Base-by-base conservation (phyloP, 2,329 filamentous ascomycete genomes). In the Bipolaris cookei region DNA sequence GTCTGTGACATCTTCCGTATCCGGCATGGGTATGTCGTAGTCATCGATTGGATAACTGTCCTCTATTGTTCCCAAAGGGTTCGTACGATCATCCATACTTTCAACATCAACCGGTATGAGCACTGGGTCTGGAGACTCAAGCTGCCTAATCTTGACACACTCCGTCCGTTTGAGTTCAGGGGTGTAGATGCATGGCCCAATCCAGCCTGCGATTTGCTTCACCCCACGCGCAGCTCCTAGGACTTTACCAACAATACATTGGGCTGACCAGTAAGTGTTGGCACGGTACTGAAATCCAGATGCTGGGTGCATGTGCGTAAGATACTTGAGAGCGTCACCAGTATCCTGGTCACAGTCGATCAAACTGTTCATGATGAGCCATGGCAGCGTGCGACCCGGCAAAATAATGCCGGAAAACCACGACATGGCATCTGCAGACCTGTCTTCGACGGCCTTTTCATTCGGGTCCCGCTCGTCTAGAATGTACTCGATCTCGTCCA, bases 241-340 rank as follows among this genome's bases (percentile, higher is more conserved):
- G 2, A 92, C 89, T 69, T 91, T 92, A 35, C 89, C 90, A 2
- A 92, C 87, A 54, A 92, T 89, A 64, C 84, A 89, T 18, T 83
- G 81, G 11, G 86, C 84, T 3, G 88, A 86, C 90, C 90, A 92
- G 79, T 92, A 92, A 1, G 90, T 92, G 69, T 89, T 88, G 54
- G 86, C 88, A 56, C 88, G 87, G 71, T 92, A 91, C 76, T 92
- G 90, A 69, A 92, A 91, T 14, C 90, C 90, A 61, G 87, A 87
- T 63, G 87, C 81, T 0, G 88, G 88, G 56, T 88, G 83, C 63
- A 88, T 82, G 65, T 91, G 87, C 1, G 86, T 88, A 7, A 92
- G 82, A 32, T 88, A 81, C 10, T 87, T 86, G 14, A 92, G 82
- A 6, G 86, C 80, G 59, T 88, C 85, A 4, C 86, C 86, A 3